These are phyloP conservation scores for Craspedostauros australis DNA, from an alignment of 108 stramenopile species.

Conservation along the genomic window DNA sequence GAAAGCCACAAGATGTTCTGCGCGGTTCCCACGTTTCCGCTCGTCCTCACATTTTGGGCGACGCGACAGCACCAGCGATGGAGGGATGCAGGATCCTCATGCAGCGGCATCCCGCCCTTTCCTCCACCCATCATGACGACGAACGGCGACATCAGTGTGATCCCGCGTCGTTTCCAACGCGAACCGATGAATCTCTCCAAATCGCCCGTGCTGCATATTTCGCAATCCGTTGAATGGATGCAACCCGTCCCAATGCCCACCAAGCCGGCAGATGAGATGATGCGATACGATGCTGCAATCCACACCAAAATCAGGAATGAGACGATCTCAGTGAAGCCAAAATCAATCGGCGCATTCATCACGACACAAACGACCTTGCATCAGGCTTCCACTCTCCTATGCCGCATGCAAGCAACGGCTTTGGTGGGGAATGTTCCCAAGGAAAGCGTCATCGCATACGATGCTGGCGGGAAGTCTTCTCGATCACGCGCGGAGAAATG, in stretches of 20 bases:
- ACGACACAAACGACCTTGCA: conserved; percentile 37
- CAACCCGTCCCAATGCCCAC: conserved; percentile 10
- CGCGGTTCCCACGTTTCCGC: conserved; percentile 54
- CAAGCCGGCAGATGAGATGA: background rate
- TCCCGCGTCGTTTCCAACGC: conserved; percentile 27
- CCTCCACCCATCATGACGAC: conserved; percentile 49
- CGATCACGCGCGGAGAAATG: background rate
- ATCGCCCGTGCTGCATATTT: conserved; percentile 61
- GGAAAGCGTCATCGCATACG: conserved; percentile 27
- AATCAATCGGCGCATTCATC: conserved; percentile 71
- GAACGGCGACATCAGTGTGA: conserved; percentile 19
- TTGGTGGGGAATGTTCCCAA: conserved; percentile 46
- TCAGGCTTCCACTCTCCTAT: conserved; percentile 15
- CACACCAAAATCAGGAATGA: conserved; percentile 3
- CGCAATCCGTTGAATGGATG: conserved; percentile 53
- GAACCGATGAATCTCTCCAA: conserved; percentile 6
- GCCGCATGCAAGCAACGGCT: conserved; percentile 55
- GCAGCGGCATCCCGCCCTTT: conserved; percentile 48
- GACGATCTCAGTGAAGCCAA: conserved; percentile 43
- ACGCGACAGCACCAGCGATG: background rate
- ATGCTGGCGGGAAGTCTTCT: conserved; percentile 4
- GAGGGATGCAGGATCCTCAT: background rate
- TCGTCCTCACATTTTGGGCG: conserved; percentile 50
- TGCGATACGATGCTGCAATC: background rate
- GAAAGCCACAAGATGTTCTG: conserved; percentile 54